A percentile compares a stretch with the other conserved stretches of the same genome.
Evolutionary conservation across 768 basidiomycete species (phyloP).

Genomic region (Amanita inopinata): DNA sequence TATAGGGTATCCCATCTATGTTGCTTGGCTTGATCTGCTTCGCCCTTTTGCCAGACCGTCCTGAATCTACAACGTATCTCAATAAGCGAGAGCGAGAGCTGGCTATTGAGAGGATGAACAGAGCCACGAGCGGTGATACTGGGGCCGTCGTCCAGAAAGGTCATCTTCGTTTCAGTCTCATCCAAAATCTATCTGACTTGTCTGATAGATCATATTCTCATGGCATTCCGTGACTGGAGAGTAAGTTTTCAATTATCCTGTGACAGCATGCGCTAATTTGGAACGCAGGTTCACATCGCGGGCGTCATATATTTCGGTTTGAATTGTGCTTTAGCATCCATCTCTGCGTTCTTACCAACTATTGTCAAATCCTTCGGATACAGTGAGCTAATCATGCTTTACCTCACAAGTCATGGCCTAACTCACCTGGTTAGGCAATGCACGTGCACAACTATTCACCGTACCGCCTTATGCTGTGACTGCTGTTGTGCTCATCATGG

Average conservation of each 20-base stretch:
- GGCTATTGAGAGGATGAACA: constrained; percentile 57
- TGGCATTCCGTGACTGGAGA: constrained; percentile 68
- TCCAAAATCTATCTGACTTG: constrained; percentile 1
- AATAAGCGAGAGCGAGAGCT: constrained; percentile 44
- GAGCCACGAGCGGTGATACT: constrained; percentile 54
- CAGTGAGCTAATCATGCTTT: constrained; percentile 31
- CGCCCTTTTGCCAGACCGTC: constrained; percentile 56
- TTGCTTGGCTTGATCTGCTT: constrained; percentile 47
- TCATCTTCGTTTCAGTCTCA: constrained; percentile 13
- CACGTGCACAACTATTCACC: constrained; percentile 61
- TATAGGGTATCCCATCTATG: constrained; percentile 57
- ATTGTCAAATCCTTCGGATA: constrained; percentile 68
- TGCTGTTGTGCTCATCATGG: constrained; percentile 47
- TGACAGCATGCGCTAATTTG: constrained; percentile 12
- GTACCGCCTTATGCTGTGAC: constrained; percentile 76
- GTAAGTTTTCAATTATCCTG: too few relatives aligned
- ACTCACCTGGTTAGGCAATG: constrained; percentile 35
- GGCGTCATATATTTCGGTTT: constrained; percentile 74
- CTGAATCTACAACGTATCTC: constrained; percentile 57
- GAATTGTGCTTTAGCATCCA: constrained; percentile 69
- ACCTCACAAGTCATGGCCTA: background rate
- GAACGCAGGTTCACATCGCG: constrained; percentile 43
- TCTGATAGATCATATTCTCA: constrained; percentile 43
- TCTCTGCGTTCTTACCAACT: constrained; percentile 76
- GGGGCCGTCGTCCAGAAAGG: constrained; percentile 59